Conservation (phyloP, 2,329 filamentous ascomycete genomes). For the Didymella segeticola region DNA sequence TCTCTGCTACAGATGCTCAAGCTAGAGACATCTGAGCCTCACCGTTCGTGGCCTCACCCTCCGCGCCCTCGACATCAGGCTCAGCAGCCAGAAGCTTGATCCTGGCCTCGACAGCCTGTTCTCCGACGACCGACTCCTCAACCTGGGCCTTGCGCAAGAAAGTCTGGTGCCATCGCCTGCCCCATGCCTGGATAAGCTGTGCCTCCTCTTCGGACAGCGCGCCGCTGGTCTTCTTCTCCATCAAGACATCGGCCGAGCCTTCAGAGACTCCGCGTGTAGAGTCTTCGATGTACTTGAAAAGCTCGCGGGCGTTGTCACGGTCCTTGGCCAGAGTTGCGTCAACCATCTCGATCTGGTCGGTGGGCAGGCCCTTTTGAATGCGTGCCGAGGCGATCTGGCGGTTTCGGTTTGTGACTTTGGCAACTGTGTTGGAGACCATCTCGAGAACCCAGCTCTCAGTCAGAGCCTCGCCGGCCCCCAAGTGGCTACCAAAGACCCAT, state of each 20-base stretch:
- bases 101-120: slow-evolving; percentile 59
- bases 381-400: slow-evolving; percentile 76
- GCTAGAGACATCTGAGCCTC: slow-evolving; percentile 30
- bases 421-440: slow-evolving; percentile 85
- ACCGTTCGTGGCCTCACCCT: slow-evolving; percentile 35
- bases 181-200: slow-evolving; percentile 78
- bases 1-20: not conserved
- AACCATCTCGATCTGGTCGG: slow-evolving; percentile 65
- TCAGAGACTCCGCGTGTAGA: slow-evolving; percentile 74
- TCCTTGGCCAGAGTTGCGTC: slow-evolving; percentile 74
- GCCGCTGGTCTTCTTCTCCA: slow-evolving; percentile 69
- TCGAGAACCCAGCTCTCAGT: slow-evolving; percentile 83
- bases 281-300: slow-evolving; percentile 84
- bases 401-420: slow-evolving; percentile 87
- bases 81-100: slow-evolving; percentile 44
- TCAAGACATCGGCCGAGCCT: slow-evolving; percentile 75
- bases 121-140: slow-evolving; percentile 75
- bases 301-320: slow-evolving; percentile 73
- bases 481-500: slow-evolving; percentile 79
- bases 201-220: slow-evolving; percentile 53
- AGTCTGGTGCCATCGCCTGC: slow-evolving; percentile 82
- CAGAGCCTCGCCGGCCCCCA: slow-evolving; percentile 71
- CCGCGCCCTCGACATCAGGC: slow-evolving; percentile 33
- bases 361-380: slow-evolving; percentile 62
- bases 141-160: slow-evolving; percentile 83